Percentiles rank a stretch among this genome's conserved stretches.
phyloP scores from a whole-genome alignment of 768 basidiomycete species.

The Tricholoma flavovirens region DNA sequence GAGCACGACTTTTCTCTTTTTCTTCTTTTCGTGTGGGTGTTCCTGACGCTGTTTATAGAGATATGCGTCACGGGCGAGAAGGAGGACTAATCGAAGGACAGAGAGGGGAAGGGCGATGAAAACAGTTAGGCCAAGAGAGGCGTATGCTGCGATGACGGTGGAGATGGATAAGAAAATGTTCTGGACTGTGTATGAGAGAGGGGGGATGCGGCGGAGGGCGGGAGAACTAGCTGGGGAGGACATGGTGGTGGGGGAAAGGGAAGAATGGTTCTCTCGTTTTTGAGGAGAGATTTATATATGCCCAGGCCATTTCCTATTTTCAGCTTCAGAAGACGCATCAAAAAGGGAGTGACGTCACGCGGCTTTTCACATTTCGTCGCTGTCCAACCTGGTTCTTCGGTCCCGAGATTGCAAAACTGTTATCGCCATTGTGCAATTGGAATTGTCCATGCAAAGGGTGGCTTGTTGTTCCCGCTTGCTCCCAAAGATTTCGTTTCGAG shows the following conservation, averaged over 20 bases:
- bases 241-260: neutral
- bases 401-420: no score
- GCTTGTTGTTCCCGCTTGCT: no score
- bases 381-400: no score
- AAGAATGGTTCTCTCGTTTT: neutral
- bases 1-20: constrained; percentile 20
- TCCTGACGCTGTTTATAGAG: neutral
- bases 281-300: neutral
- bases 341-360: neutral
- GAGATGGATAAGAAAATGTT: neutral
- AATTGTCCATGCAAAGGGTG: no score
- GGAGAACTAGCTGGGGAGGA: neutral
- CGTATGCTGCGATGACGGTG: neutral
- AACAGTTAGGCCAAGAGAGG: neutral
- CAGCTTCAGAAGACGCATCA: neutral
- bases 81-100: neutral
- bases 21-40: neutral
- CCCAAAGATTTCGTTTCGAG: no score
- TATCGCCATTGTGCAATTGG: no score
- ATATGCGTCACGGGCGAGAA: neutral
- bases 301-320: neutral
- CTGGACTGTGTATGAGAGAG: neutral
- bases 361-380: neutral
- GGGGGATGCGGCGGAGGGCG: neutral
- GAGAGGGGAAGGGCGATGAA: neutral